phyloP scores from a whole-genome alignment of 768 basidiomycete species.

The Russula sp. region DNA sequence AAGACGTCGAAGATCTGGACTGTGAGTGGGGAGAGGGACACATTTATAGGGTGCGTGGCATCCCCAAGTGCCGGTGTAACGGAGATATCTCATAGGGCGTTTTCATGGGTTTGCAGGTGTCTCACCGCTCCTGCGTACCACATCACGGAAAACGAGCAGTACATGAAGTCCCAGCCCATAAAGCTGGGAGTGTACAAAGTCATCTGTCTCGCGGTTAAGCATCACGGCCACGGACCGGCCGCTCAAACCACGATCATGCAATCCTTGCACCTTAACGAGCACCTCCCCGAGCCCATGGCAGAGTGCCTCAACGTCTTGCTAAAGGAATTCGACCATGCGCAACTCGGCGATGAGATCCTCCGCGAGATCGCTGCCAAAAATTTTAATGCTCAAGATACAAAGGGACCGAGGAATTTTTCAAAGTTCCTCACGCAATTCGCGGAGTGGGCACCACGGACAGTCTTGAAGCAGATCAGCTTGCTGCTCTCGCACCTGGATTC shows the following conservation, averaged over 20 bases:
- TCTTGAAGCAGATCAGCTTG: constrained; percentile 87
- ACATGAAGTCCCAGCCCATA: constrained; percentile 79
- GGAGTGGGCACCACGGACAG: constrained; percentile 73
- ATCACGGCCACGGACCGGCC: constrained; percentile 77
- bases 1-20: constrained; percentile 85
- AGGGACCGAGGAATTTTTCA: constrained; percentile 83
- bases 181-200: constrained; percentile 78
- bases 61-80: neutral
- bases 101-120: constrained; percentile 51
- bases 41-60: constrained; percentile 70
- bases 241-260: constrained; percentile 92
- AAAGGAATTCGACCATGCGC: constrained; percentile 83
- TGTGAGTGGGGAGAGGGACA: constrained; percentile 79
- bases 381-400: constrained; percentile 80
- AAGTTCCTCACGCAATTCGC: constrained; percentile 78
- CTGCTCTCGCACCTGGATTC: constrained; percentile 85
- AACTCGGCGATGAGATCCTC: constrained; percentile 88
- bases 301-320: constrained; percentile 78
- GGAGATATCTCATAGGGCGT: constrained; percentile 15
- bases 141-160: constrained; percentile 78
- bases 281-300: constrained; percentile 91
- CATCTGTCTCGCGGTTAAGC: constrained; percentile 88
- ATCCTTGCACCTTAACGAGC: constrained; percentile 89
- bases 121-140: constrained; percentile 86
- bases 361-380: constrained; percentile 78